Evolutionary conservation across 768 basidiomycete species (phyloP).

Genomic region (Amanita inopinata): DNA sequence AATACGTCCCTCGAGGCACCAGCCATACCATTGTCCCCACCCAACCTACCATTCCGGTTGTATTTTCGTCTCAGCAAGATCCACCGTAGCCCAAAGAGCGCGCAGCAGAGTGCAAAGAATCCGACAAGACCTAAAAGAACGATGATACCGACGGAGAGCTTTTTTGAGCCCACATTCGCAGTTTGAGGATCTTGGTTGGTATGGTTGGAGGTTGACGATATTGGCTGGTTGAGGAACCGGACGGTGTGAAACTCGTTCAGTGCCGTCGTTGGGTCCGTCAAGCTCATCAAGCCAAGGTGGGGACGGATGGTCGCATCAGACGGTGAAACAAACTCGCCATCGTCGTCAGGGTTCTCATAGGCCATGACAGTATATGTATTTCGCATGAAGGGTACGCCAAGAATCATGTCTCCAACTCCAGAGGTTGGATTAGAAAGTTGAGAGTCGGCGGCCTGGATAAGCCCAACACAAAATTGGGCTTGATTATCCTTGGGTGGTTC

Average conservation of each 20-base stretch:
- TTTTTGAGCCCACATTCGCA: constrained; percentile 17
- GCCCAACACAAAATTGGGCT: constrained; percentile 46
- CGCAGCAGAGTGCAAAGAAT: constrained; percentile 46
- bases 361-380: constrained; percentile 74
- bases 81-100: constrained; percentile 48
- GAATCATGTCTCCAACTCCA: constrained; percentile 55
- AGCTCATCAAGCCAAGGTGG: constrained; percentile 46
- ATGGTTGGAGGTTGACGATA: constrained; percentile 17
- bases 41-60: constrained; percentile 11
- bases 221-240: constrained; percentile 53
- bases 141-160: constrained; percentile 49
- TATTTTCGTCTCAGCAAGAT: constrained; percentile 22
- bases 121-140: constrained; percentile 50
- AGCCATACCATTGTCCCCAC: constrained; percentile 3
- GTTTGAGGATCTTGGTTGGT: constrained; percentile 10
- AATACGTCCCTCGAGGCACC: too few relatives aligned
- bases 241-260: constrained; percentile 61
- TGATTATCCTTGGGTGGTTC: constrained; percentile 32
- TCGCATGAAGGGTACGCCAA: constrained; percentile 71
- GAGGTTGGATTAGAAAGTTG: constrained; percentile 26
- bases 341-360: constrained; percentile 36
- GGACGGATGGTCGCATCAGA: constrained; percentile 23
- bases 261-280: constrained; percentile 56
- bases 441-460: constrained; percentile 51
- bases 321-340: constrained; percentile 31